Conservation (phyloP, 2,329 filamentous ascomycete species). For the Cladophialophora bantiana region DNA sequence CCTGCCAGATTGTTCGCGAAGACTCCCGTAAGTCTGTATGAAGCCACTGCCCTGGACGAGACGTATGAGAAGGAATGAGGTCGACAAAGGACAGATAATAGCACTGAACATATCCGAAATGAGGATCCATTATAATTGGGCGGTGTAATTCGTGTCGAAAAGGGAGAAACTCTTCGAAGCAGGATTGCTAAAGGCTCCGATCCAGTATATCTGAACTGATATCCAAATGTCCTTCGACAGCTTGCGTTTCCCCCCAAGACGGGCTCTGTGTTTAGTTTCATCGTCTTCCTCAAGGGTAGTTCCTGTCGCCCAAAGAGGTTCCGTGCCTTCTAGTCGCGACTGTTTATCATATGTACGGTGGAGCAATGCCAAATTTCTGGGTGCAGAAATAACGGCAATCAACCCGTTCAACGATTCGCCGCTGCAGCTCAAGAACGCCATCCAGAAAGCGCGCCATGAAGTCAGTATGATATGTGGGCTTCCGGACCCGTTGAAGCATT, state of each 20-base stretch:
- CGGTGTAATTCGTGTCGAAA: background rate
- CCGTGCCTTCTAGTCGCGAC: background rate
- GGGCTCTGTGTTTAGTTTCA: background rate
- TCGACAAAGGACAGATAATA: background rate
- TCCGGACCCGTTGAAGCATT: conserved; percentile 17
- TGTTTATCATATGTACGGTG: conserved; percentile 9
- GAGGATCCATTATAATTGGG: background rate
- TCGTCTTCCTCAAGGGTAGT: background rate
- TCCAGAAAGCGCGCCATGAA: conserved; percentile 19
- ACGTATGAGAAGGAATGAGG: conserved; percentile 10
- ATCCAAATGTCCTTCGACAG: background rate
- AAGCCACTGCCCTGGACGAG: conserved; percentile 1
- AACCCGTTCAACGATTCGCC: conserved; percentile 19
- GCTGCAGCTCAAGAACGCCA: conserved; percentile 17
- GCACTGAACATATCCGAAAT: background rate
- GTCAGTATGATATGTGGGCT: conserved; percentile 19
- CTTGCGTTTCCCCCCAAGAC: background rate
- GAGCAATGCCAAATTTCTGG: conserved; percentile 24
- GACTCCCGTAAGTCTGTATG: conserved; percentile 42
- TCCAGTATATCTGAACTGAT: background rate
- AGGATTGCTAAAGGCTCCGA: background rate
- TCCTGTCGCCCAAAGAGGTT: background rate
- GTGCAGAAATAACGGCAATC: conserved; percentile 25
- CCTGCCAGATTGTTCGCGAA: conserved; percentile 48
- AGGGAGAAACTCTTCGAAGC: background rate